These are phyloP conservation scores for Xylaria sp. DNA, from an alignment of 2,329 filamentous ascomycete genomes.

Conservation along the genomic window DNA sequence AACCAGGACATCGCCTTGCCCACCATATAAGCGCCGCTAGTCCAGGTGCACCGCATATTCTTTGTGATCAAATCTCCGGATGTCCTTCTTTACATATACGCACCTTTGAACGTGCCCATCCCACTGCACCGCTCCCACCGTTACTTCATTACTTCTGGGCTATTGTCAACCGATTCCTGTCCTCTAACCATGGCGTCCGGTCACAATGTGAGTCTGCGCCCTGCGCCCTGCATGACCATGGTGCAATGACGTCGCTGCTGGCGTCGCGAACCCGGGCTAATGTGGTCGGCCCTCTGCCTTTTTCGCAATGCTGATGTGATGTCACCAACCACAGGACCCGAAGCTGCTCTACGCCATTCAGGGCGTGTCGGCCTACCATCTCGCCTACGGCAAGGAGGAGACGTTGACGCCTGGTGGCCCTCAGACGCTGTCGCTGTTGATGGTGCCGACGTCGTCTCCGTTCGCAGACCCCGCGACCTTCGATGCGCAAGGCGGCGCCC, in stretches of 20 bases:
- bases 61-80: slow-evolving; percentile 1
- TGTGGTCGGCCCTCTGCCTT: slow-evolving; percentile 1
- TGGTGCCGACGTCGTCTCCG: slow-evolving; percentile 90
- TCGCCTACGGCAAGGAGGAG: slow-evolving; percentile 86
- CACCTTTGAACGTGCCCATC: slow-evolving; percentile 2
- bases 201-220: slow-evolving; percentile 54
- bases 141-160: not conserved
- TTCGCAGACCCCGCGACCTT: slow-evolving; percentile 67
- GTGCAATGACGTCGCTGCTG: slow-evolving; percentile 3
- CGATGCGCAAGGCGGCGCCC: slow-evolving; percentile 62
- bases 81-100: slow-evolving; percentile 6
- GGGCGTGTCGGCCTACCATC: slow-evolving; percentile 90
- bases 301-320: slow-evolving; percentile 27
- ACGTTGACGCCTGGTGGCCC: slow-evolving; percentile 85
- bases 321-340: slow-evolving; percentile 62
- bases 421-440: slow-evolving; percentile 91
- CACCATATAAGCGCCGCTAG: slow-evolving; percentile 11
- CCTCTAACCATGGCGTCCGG: slow-evolving; percentile 56
- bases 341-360: slow-evolving; percentile 78
- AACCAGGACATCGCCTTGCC: slow-evolving; percentile 1
- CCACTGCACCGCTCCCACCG: not conserved
- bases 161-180: not conserved
- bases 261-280: slow-evolving; percentile 13
- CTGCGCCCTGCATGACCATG: slow-evolving; percentile 26
- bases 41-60: slow-evolving; percentile 10